Conservation (phyloP, 2,329 filamentous ascomycete genomes). For the Diaporthe citriasiana region DNA sequence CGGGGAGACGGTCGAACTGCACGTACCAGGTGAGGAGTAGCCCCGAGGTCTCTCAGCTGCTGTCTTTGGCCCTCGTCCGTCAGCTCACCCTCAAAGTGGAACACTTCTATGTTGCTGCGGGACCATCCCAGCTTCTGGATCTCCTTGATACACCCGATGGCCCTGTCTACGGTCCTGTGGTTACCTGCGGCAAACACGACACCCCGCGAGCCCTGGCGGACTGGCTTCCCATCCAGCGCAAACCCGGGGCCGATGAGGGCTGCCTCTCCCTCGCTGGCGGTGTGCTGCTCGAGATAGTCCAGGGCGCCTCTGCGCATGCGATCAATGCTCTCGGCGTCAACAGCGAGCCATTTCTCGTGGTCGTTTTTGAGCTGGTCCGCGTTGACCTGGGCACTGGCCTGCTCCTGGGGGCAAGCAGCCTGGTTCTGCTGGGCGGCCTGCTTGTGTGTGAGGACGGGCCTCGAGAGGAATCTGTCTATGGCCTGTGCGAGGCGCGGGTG, state of each 20-base stretch:
- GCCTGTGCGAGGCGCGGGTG: slow-evolving; percentile 17
- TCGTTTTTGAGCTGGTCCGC: slow-evolving; percentile 38
- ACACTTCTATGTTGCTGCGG: slow-evolving; percentile 39
- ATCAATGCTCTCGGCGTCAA: slow-evolving; percentile 20
- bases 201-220: slow-evolving; percentile 34
- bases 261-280: slow-evolving; percentile 12
- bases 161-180: slow-evolving; percentile 36
- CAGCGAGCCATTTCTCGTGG: slow-evolving; percentile 34
- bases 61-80: slow-evolving; percentile 26
- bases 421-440: slow-evolving; percentile 38
- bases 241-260: slow-evolving; percentile 38
- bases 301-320: slow-evolving; percentile 36
- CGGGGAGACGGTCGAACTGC: no score
- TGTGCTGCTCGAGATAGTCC: slow-evolving; percentile 32
- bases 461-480: slow-evolving; percentile 32
- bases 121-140: slow-evolving; percentile 39
- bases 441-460: slow-evolving; percentile 38
- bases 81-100: slow-evolving; percentile 42
- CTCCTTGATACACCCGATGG: slow-evolving; percentile 35
- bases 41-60: slow-evolving; percentile 35
- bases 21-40: slow-evolving; percentile 36
- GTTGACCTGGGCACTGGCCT: slow-evolving; percentile 40
- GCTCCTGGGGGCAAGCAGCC: slow-evolving; percentile 35
- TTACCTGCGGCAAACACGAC: slow-evolving; percentile 41
- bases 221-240: background rate